These are phyloP conservation scores for Elsinoe ampelina DNA, from an alignment of 2,329 filamentous ascomycete genomes.

Conservation along the genomic window DNA sequence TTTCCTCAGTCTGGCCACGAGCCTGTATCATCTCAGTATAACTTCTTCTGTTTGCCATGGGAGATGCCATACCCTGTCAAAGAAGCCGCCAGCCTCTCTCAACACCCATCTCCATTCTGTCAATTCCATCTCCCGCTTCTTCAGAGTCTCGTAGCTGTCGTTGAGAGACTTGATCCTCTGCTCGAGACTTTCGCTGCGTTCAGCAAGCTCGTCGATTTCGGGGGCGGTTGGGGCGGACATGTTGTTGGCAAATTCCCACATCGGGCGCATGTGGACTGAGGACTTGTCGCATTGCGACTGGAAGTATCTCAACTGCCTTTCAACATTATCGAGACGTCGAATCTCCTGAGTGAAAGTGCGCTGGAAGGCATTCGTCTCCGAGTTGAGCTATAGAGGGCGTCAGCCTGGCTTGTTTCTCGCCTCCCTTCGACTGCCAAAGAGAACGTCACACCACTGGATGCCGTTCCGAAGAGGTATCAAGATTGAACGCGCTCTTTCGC, in stretches of 20 bases:
- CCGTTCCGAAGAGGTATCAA: background rate
- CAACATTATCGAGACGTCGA: constrained; percentile 91
- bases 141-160: constrained; percentile 96
- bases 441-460: background rate
- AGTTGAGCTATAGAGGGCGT: constrained; percentile 60
- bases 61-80: constrained; percentile 54
- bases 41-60: background rate
- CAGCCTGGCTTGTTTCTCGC: constrained; percentile 1
- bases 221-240: constrained; percentile 81
- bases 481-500: background rate
- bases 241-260: constrained; percentile 76
- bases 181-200: constrained; percentile 86
- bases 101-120: constrained; percentile 98
- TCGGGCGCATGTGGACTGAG: constrained; percentile 72
- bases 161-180: constrained; percentile 85
- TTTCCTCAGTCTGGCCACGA: constrained; percentile 93
- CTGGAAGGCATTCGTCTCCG: constrained; percentile 88
- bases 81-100: constrained; percentile 92
- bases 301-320: constrained; percentile 95
- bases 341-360: constrained; percentile 97
- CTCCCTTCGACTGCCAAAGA: background rate
- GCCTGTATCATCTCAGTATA: constrained; percentile 40
- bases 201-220: constrained; percentile 91
- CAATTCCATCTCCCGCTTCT: constrained; percentile 93
- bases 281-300: constrained; percentile 92